These are phyloP conservation scores for Wallacemonas rigidus DNA, from an alignment of 208 protist genomes.

Conservation along the genomic window DNA sequence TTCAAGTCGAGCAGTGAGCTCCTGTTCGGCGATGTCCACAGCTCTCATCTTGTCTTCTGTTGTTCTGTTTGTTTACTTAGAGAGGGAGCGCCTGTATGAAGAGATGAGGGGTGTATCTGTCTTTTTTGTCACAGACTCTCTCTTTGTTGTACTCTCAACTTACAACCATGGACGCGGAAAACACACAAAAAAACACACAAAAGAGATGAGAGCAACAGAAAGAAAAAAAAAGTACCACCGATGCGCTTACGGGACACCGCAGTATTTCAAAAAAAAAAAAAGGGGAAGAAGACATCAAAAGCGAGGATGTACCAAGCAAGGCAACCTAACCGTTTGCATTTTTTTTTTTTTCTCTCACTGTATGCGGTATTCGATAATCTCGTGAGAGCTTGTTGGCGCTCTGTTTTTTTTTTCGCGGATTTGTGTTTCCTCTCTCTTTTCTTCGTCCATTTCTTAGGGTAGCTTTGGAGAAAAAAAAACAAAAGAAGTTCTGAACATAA, in stretches of 20 bases:
- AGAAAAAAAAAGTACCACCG: constrained; percentile 1
- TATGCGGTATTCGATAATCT: background rate
- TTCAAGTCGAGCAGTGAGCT: background rate
- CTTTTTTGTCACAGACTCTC: background rate
- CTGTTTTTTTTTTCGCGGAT: background rate
- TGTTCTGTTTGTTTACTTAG: constrained; percentile 2
- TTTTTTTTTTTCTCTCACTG: constrained; percentile 25
- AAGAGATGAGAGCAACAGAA: too few relatives aligned
- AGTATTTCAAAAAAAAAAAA: background rate
- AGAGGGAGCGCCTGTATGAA: background rate
- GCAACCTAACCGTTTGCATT: background rate
- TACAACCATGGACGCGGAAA: constrained; percentile 7
- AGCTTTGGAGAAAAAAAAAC: constrained; percentile 10
- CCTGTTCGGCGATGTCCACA: background rate
- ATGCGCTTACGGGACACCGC: too few relatives aligned
- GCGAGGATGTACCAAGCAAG: background rate
- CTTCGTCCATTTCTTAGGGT: constrained; percentile 18
- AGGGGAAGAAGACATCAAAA: background rate
- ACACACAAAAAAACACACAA: background rate
- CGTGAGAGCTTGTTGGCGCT: background rate
- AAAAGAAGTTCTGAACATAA: background rate
- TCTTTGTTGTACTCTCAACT: constrained; percentile 7
- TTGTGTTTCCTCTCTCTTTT: background rate
- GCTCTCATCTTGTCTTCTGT: background rate
- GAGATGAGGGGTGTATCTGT: background rate